These are phyloP conservation scores for Podila horticola DNA, from an alignment of 192 early-diverging fungal genomes.

Conservation along the genomic window DNA sequence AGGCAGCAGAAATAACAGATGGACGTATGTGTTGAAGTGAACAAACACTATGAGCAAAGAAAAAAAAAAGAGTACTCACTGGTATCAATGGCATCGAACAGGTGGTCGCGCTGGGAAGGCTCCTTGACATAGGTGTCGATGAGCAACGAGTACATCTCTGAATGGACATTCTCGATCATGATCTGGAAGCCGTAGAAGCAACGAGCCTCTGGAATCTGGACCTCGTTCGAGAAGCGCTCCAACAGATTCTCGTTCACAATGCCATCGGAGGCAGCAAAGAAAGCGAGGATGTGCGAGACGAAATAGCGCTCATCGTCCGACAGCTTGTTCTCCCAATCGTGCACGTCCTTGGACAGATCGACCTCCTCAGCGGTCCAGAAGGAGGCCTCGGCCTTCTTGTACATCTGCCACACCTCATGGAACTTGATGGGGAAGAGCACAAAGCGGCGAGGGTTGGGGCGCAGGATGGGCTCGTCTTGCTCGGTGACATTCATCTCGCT, in stretches of 20 bases:
- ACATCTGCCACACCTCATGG: constrained; percentile 96
- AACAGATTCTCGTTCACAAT: constrained; percentile 97
- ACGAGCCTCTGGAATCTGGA: constrained; percentile 93
- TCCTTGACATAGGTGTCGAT: constrained; percentile 98
- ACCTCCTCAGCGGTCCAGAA: constrained; percentile 98
- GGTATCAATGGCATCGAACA: constrained; percentile 95
- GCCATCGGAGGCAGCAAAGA: constrained; percentile 96
- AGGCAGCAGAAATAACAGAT: not conserved
- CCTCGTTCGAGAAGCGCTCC: constrained; percentile 89
- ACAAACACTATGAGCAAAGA: too few relatives aligned
- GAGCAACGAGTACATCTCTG: constrained; percentile 94
- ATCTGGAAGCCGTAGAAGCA: constrained; percentile 98
- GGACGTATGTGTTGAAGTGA: too few relatives aligned
- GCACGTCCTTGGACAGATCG: constrained; percentile 91
- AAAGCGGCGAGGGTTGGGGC: constrained; percentile 82
- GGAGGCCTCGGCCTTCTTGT: constrained; percentile 97
- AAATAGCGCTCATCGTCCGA: constrained; percentile 90
- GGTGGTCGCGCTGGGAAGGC: constrained; percentile 77
- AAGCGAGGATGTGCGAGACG: constrained; percentile 91
- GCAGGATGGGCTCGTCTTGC: constrained; percentile 57
- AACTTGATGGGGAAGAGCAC: constrained; percentile 95
- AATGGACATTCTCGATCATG: constrained; percentile 98
- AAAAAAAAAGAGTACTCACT: constrained; percentile 55
- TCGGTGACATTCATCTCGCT: constrained; percentile 43
- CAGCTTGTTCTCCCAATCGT: constrained; percentile 90